Evolutionary conservation across 2,329 filamentous ascomycete genomes (phyloP).

Genomic region (Ramichloridium luteum): DNA sequence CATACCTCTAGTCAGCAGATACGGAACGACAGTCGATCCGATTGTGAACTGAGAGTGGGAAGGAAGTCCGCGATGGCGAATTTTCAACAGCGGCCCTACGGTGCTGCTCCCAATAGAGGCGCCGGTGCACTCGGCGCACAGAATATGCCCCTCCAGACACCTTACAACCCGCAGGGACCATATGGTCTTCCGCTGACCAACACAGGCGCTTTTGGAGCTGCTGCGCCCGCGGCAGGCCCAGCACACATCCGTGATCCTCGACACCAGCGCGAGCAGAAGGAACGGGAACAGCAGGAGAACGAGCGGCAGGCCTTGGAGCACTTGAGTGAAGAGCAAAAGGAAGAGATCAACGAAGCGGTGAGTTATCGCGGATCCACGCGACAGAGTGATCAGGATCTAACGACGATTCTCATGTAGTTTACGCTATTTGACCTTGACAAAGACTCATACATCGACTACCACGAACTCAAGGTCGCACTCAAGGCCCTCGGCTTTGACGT

Average conservation of each 20-base stretch:
- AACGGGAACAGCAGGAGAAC: constrained; percentile 32
- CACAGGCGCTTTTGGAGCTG: constrained; percentile 4
- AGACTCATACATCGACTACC: constrained; percentile 87
- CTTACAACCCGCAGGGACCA: constrained; percentile 25
- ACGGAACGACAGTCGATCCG: no score
- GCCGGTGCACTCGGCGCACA: no score
- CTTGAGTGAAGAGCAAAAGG: constrained; percentile 75
- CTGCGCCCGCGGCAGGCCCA: constrained; percentile 24
- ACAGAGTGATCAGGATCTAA: not conserved
- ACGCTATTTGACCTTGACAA: constrained; percentile 94
- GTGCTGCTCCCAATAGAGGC: not conserved
- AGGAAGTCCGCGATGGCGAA: no score
- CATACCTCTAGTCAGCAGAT: no score
- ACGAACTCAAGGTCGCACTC: constrained; percentile 93
- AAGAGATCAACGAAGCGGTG: constrained; percentile 90
- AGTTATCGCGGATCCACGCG: constrained; percentile 23
- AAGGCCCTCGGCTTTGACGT: constrained; percentile 92
- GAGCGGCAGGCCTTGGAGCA: constrained; percentile 38
- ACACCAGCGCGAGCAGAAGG: constrained; percentile 30
- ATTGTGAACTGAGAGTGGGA: no score
- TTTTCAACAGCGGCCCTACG: not conserved
- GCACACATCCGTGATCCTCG: constrained; percentile 30
- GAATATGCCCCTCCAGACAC: no score
- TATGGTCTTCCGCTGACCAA: constrained; percentile 9
- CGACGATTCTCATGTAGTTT: constrained; percentile 48